phyloP scores from a whole-genome alignment of 176 grass and related monocot genomes.

The Aegilops speltoides region DNA sequence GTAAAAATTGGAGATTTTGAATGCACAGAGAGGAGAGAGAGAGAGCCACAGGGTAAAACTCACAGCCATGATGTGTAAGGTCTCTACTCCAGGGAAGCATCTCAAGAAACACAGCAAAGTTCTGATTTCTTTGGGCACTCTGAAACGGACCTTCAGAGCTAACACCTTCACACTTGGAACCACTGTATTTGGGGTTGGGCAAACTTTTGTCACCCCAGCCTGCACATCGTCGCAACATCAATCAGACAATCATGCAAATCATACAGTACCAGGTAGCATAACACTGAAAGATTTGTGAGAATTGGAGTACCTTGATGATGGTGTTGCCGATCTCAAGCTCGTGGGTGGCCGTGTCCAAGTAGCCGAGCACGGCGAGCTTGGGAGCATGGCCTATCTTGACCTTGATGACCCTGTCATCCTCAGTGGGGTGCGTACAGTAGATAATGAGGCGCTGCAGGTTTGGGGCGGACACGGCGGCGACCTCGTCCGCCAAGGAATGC shows the following conservation, averaged over 20 bases:
- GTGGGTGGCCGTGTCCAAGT: not conserved
- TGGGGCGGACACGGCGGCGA: not conserved
- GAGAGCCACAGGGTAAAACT: not conserved
- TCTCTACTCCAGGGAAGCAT: conserved; percentile 32
- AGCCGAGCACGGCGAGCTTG: not conserved
- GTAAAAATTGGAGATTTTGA: not conserved
- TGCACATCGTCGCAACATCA: not conserved
- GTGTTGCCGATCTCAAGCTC: not conserved
- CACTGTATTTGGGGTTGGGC: not conserved
- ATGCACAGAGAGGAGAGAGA: not conserved
- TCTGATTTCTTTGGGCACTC: not conserved
- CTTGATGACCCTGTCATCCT: not conserved
- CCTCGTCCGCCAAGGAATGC: not conserved
- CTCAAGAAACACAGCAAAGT: conserved; percentile 3
- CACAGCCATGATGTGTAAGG: conserved; percentile 18
- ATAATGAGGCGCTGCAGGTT: not conserved
- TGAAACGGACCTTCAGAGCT: conserved; percentile 2
- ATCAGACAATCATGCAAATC: not conserved
- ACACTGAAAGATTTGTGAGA: not conserved
- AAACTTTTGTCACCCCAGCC: not conserved
- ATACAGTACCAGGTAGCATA: not conserved
- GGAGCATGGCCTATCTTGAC: not conserved
- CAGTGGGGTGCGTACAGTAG: not conserved
- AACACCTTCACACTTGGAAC: conserved; percentile 12
- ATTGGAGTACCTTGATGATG: not conserved